Evolutionary conservation across 2,329 filamentous ascomycete species (phyloP).

Genomic region (Claviceps maximensis): DNA sequence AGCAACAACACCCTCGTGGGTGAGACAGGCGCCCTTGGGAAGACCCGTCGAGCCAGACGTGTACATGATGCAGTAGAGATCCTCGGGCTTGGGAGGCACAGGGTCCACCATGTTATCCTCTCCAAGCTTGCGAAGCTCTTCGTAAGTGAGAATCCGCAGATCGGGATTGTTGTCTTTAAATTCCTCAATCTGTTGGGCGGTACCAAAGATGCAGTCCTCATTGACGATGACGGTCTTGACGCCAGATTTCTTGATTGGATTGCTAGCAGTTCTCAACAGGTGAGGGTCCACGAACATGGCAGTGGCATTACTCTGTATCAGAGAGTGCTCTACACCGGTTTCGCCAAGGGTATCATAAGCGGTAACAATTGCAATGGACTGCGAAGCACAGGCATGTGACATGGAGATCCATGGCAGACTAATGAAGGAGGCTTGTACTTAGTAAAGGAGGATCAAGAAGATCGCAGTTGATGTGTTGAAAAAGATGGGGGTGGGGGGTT

Average conservation of each 20-base stretch:
- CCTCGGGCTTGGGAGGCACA: constrained; percentile 57
- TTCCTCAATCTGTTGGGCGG: constrained; percentile 35
- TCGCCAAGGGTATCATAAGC: constrained; percentile 88
- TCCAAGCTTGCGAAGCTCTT: constrained; percentile 42
- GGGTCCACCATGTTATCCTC: constrained; percentile 58
- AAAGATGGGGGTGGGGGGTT: not conserved
- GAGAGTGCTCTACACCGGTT: constrained; percentile 72
- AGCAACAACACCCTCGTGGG: constrained; percentile 67
- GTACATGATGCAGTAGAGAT: constrained; percentile 74
- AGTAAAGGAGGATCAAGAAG: not conserved
- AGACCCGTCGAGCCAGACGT: constrained; percentile 83
- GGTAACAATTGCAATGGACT: constrained; percentile 84
- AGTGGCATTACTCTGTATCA: constrained; percentile 65
- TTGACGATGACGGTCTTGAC: constrained; percentile 53
- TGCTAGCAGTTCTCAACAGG: constrained; percentile 48
- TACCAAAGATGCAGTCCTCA: constrained; percentile 38
- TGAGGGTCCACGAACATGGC: constrained; percentile 82
- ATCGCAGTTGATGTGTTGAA: too few relatives aligned
- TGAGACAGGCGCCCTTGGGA: constrained; percentile 78
- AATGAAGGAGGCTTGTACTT: not conserved
- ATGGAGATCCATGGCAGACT: constrained; percentile 74
- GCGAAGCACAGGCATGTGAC: constrained; percentile 64
- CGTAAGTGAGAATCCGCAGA: constrained; percentile 38
- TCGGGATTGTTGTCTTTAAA: constrained; percentile 44
- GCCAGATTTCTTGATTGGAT: constrained; percentile 41